phyloP scores from a whole-genome alignment of 208 protist species.

The Dictyostelium gargantuum region DNA sequence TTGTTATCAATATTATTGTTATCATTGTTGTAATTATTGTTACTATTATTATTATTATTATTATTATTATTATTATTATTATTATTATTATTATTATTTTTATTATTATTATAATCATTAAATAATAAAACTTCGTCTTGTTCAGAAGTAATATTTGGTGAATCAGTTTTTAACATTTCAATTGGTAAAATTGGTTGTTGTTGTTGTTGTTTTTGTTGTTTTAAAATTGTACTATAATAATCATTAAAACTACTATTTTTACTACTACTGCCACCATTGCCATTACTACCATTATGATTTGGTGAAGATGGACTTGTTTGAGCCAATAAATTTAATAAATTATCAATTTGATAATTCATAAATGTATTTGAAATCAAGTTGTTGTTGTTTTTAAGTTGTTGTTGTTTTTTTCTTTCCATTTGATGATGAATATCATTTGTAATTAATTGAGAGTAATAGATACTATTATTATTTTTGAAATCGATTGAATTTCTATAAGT shows the following conservation, averaged over 20 bases:
- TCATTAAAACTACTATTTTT: constrained; percentile 12
- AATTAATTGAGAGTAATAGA: background rate
- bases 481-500: constrained; percentile 17
- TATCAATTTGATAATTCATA: constrained; percentile 35
- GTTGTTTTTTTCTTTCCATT: background rate
- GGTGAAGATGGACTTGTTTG: background rate
- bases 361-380: background rate
- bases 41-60: background rate
- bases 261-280: background rate
- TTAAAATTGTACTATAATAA: background rate
- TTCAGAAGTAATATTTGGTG: background rate
- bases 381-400: background rate
- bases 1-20: too few relatives aligned
- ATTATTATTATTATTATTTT: background rate
- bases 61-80: background rate
- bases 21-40: background rate
- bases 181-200: background rate
- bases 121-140: background rate
- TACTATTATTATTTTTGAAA: background rate
- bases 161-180: background rate
- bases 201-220: background rate
- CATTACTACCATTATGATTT: background rate
- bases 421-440: background rate
- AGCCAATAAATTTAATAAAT: background rate
- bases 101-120: background rate